phyloP scores from a whole-genome alignment of 331 rosid species.

The Cucumis variabilis region DNA sequence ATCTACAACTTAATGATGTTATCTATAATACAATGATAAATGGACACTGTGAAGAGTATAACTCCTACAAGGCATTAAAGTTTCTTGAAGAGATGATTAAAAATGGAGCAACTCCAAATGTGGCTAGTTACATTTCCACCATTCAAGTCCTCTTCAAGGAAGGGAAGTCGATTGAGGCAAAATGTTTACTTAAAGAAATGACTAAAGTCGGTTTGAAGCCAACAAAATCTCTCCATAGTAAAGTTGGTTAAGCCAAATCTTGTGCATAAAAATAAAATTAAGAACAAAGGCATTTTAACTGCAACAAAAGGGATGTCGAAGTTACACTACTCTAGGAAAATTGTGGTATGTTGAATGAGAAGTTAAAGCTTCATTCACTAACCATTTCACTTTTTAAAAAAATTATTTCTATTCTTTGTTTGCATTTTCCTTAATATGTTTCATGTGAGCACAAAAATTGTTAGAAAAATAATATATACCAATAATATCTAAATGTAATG shows the following conservation, averaged over 20 bases:
- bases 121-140: conserved; percentile 69
- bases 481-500: too few species aligned
- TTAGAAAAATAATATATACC: too few species aligned
- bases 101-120: conserved; percentile 68
- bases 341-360: background rate
- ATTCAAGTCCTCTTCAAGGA: conserved; percentile 70
- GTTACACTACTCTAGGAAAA: background rate
- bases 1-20: conserved; percentile 67
- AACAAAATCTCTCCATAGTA: conserved; percentile 54
- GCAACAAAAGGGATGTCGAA: background rate
- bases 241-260: conserved; percentile 34
- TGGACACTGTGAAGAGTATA: conserved; percentile 83
- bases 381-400: too few species aligned
- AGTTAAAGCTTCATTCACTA: background rate
- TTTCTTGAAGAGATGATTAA: conserved; percentile 72
- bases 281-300: background rate
- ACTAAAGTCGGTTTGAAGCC: conserved; percentile 55
- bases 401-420: too few species aligned
- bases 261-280: background rate
- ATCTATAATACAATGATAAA: conserved; percentile 69
- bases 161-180: conserved; percentile 71
- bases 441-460: too few species aligned
- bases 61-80: conserved; percentile 75
- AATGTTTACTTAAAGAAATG: conserved; percentile 58
- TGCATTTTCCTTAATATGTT: too few species aligned